Evolutionary conservation across 1,139 yeast genomes (phyloP), one percentile per base, ranked within the genome.

Genomic region (Suhomyces anneliseae): DNA sequence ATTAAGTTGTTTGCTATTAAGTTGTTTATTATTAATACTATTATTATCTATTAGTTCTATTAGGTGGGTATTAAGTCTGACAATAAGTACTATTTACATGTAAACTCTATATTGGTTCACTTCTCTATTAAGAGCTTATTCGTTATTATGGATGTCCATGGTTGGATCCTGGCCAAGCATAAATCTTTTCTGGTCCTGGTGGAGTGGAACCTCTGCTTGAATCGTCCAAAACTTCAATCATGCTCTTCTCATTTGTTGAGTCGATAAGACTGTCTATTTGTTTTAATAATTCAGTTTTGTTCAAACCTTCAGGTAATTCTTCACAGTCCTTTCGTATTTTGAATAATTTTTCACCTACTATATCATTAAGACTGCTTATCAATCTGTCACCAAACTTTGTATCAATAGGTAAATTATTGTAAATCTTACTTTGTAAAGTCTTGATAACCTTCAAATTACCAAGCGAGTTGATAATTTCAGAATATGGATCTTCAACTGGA

Each of bases 131-230:
- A 29, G 24, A 19, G 6, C 24, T 19, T 19, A 6, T 19, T 19
- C 24, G 4, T 19, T 6, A 19, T 58, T 52, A 76, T 8, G 87
- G 87, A 58, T 83, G 88, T 0, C 86, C 85, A 58, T 82, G 87
- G 53, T 82, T 75, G 6, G 82, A 74, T 0, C 87, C 87, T 0
- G 88, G 88, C 88, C 88, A 83, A 0, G 88, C 88, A 35, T 79
- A 69, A 8, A 83, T 70, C 44, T 62, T 66, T 45, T 74, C 77
- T 0, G 75, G 75, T 9, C 62, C 61, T 6, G 74, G 74, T 6
- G 74, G 72, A 7, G 70, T 66, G 1, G 68, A 57, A 4, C 67
- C 62, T 40, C 65, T 51, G 42, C 68, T 65, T 1, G 56, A 54
- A 33, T 60, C 62, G 24, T 59, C 62, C 6, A 55, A 48, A 0